phyloP scores from a whole-genome alignment of 2,329 filamentous ascomycete genomes.

The Fusarium udum region DNA sequence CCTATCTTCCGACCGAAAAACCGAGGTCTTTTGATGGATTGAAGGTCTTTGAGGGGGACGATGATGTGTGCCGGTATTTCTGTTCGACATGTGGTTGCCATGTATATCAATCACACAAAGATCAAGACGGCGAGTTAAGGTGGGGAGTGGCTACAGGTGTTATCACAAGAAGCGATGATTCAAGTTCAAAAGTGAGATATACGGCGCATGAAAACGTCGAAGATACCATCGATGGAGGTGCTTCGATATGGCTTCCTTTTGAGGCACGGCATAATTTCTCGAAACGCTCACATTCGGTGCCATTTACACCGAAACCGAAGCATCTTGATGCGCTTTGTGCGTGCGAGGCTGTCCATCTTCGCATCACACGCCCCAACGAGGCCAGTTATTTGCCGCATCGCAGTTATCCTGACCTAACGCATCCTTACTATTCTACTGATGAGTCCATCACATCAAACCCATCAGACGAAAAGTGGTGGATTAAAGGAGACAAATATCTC shows the following conservation, averaged over 20 bases:
- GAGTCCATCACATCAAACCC: slow-evolving; percentile 52
- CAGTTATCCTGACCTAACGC: slow-evolving; percentile 59
- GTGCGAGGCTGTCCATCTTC: slow-evolving; percentile 60
- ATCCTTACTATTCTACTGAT: slow-evolving; percentile 55
- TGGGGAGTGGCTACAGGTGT: slow-evolving; percentile 54
- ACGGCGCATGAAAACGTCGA: slow-evolving; percentile 39
- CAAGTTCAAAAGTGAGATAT: not conserved
- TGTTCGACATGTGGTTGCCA: slow-evolving; percentile 56
- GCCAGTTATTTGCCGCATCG: slow-evolving; percentile 53
- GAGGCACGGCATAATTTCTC: not conserved
- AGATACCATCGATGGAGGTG: slow-evolving; percentile 51
- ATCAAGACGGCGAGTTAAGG: not conserved
- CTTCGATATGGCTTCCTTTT: slow-evolving; percentile 44
- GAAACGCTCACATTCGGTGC: not conserved
- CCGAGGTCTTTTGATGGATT: slow-evolving; percentile 25
- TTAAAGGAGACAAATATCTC: slow-evolving; percentile 62
- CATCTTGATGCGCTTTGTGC: slow-evolving; percentile 42
- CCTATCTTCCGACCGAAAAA: slow-evolving; percentile 47
- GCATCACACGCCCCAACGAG: slow-evolving; percentile 63
- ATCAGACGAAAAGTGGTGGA: slow-evolving; percentile 66
- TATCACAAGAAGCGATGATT: slow-evolving; percentile 28
- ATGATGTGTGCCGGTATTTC: slow-evolving; percentile 47
- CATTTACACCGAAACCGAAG: not conserved
- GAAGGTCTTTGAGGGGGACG: not conserved
- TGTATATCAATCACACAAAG: slow-evolving; percentile 44